Evolutionary conservation across 1,284 basidiomycete genomes (phyloP), one percentile per base, ranked within the genome.

Genomic region (Cystobasidium slooffiae): DNA sequence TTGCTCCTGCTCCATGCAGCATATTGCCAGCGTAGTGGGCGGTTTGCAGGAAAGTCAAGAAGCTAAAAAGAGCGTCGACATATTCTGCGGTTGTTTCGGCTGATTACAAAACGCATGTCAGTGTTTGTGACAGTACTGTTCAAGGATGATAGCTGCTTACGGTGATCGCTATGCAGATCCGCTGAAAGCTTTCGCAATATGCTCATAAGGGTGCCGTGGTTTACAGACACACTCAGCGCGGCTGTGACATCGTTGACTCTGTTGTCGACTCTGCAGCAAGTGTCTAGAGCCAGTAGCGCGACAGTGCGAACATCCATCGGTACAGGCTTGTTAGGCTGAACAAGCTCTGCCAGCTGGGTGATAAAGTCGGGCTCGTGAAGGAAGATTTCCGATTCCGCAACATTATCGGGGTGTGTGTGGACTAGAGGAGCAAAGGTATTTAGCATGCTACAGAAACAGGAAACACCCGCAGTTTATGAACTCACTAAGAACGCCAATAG

Each of bases 1-100:
- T 87, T 58, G 98, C 84, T 2, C 97, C 97, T n/a, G 97, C 95
- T n/a, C 93, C 92, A 73, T 98, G 91, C 55, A 98, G 89, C 90
- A 97, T 92, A 80, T 91, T 93, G 44, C 92, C 93, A 43, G 93
- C 93, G 1, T 89, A 87, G 2, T 91, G 87, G 79, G 93, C 90
- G 20, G 91, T 90, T 14, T 93, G 89, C 77, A 99, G 88, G 83
- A 89, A 93, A 1, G 91, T 93, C 52, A 99, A 86, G 79, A 99
- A 92, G 31, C 90, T 89, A 76, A 98, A 84, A 22, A 97, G 84
- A 0, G 92, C 89, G 68, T 97, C 95, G 49, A 94, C 87, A 76
- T 94, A 91, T 1, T 93, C 88, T 76, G 91, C 88, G 3, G 91
- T 88, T n/a, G 91, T 78, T 2, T 80, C 77, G 44, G 80, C 81